phyloP scores from a whole-genome alignment of 495 filamentous ascomycete species.

The Margaritispora aquatica region DNA sequence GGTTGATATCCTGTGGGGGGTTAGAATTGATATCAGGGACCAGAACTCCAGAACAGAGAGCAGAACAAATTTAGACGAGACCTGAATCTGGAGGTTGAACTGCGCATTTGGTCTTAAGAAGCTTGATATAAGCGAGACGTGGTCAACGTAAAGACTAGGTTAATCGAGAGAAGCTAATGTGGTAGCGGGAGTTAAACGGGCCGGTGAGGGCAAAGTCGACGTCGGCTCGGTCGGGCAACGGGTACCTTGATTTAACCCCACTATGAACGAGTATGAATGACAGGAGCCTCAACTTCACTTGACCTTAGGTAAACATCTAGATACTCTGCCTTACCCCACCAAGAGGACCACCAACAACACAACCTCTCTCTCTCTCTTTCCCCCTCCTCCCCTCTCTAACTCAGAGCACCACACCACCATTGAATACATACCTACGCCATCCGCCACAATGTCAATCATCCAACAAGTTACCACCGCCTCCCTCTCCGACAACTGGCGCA shows the following conservation, averaged over 20 bases:
- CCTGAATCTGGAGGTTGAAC: no score
- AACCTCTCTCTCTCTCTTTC: background rate
- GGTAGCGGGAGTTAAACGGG: no score
- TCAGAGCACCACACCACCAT: background rate
- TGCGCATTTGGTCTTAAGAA: no score
- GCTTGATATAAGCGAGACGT: background rate
- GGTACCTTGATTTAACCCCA: background rate
- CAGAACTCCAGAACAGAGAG: no score
- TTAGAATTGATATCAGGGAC: no score
- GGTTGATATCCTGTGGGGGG: background rate
- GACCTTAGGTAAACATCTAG: no score
- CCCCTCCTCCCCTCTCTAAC: background rate
- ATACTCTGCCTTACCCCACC: background rate
- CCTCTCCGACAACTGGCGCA: constrained; percentile 67
- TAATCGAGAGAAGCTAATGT: background rate
- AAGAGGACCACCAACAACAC: background rate
- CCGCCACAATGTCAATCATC: constrained; percentile 46
- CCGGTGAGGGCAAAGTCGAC: no score
- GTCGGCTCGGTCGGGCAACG: background rate
- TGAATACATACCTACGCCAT: background rate
- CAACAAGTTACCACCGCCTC: constrained; percentile 45
- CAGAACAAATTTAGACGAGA: no score
- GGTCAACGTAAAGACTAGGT: background rate
- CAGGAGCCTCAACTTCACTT: background rate
- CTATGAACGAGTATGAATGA: no score